Evolutionary conservation across 495 filamentous ascomycete genomes (phyloP).

Genomic region (Tuber indicum): DNA sequence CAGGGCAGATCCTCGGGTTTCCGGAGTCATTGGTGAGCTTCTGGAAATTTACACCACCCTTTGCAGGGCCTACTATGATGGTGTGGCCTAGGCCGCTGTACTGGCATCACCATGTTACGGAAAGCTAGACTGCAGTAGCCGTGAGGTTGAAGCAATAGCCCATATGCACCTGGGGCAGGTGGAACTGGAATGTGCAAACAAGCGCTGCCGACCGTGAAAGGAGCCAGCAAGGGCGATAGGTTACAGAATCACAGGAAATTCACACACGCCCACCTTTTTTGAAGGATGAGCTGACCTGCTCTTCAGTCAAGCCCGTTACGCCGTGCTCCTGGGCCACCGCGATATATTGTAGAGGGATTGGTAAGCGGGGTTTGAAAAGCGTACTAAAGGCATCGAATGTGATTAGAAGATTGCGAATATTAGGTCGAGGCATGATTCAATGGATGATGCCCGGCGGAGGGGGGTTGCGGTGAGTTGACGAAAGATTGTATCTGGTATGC

Average conservation of each 20-base stretch:
- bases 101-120: background rate
- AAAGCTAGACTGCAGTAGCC: background rate
- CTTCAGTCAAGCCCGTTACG: conserved; percentile 44
- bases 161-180: background rate
- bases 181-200: background rate
- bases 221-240: background rate
- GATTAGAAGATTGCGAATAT: conserved; percentile 26
- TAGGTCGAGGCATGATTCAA: conserved; percentile 12
- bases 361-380: conserved; percentile 57
- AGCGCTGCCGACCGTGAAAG: background rate
- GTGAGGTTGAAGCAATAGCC: background rate
- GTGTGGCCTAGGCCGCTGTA: background rate
- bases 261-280: conserved; percentile 32
- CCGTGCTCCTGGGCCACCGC: conserved; percentile 54
- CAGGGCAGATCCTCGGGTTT: background rate
- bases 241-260: background rate
- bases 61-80: background rate
- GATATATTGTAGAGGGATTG: conserved; percentile 60
- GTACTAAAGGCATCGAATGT: conserved; percentile 72
- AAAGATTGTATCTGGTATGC: background rate
- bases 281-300: conserved; percentile 44
- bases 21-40: background rate
- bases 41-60: background rate
- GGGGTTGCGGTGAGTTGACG: conserved; percentile 6
- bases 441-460: conserved; percentile 8